Evolutionary conservation across 345 rosid genomes (phyloP).

Genomic region (Dipteronia sinensis): DNA sequence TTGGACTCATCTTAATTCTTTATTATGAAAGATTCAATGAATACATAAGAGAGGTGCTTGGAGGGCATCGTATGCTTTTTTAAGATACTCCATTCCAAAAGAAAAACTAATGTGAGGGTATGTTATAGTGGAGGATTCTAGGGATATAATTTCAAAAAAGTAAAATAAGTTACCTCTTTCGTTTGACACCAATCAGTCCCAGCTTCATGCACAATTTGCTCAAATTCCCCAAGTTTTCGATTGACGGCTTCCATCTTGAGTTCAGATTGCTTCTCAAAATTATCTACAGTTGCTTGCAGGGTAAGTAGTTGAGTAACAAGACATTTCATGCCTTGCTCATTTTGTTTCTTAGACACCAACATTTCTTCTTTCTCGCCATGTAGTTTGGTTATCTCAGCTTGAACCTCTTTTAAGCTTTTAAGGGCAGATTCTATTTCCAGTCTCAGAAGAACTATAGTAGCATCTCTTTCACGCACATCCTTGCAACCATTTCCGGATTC

Average conservation of each 20-base stretch:
- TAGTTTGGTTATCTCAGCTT: constrained; percentile 63
- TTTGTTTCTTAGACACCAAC: constrained; percentile 51
- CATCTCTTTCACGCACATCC: constrained; percentile 45
- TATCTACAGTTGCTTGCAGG: constrained; percentile 48
- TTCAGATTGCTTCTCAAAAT: constrained; percentile 55
- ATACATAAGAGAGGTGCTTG: background rate
- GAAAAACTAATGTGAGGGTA: background rate
- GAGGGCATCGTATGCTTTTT: background rate
- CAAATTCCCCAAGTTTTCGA: constrained; percentile 49
- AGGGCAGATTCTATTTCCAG: constrained; percentile 80
- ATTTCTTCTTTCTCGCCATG: constrained; percentile 64
- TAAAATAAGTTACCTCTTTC: constrained; percentile 48
- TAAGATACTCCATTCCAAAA: background rate
- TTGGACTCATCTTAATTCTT: constrained; percentile 5
- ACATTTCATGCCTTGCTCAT: constrained; percentile 48
- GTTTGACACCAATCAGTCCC: constrained; percentile 44
- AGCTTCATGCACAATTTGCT: constrained; percentile 42
- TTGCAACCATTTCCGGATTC: constrained; percentile 29
- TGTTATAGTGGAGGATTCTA: background rate
- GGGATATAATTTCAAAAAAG: background rate
- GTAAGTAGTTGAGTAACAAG: constrained; percentile 47
- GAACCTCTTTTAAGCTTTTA: constrained; percentile 68
- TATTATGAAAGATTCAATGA: background rate
- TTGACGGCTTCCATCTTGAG: constrained; percentile 45
- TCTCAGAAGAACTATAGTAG: constrained; percentile 63